Percentiles rank a stretch among this genome's conserved stretches.
Evolutionary conservation across 2,329 filamentous ascomycete species (phyloP).

Genomic region (Nannizziopsis barbatae): DNA sequence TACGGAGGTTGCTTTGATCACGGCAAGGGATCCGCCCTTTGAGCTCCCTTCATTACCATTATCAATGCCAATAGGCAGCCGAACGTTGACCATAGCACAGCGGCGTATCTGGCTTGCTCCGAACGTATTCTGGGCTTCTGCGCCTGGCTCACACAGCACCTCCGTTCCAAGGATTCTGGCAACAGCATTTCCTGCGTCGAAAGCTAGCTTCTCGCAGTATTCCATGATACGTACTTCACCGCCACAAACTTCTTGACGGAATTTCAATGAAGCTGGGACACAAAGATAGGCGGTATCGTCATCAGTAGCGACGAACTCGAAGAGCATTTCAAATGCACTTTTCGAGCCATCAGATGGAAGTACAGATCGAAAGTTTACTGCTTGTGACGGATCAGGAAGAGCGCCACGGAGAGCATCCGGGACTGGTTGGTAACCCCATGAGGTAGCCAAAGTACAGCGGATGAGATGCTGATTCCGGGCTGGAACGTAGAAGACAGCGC

Average conservation of each 20-base stretch:
- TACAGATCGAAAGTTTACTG: background rate
- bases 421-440: constrained; percentile 58
- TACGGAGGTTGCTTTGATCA: constrained; percentile 33
- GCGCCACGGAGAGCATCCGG: constrained; percentile 14
- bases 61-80: constrained; percentile 50
- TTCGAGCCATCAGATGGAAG: constrained; percentile 29
- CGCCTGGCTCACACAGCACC: constrained; percentile 48
- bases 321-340: constrained; percentile 54
- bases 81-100: constrained; percentile 63
- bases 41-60: constrained; percentile 18
- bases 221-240: constrained; percentile 59
- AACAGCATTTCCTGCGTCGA: constrained; percentile 49
- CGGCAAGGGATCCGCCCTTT: constrained; percentile 11
- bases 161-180: constrained; percentile 57
- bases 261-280: constrained; percentile 59
- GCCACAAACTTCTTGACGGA: constrained; percentile 56
- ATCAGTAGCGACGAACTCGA: constrained; percentile 65
- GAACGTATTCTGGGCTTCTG: constrained; percentile 17
- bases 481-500: constrained; percentile 71
- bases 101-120: constrained; percentile 39
- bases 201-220: constrained; percentile 55
- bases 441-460: constrained; percentile 64
- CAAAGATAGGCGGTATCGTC: constrained; percentile 64
- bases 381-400: constrained; percentile 6
- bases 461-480: constrained; percentile 64